phyloP scores from a whole-genome alignment of 2,329 filamentous ascomycete genomes.

The Trichoderma sp. region DNA sequence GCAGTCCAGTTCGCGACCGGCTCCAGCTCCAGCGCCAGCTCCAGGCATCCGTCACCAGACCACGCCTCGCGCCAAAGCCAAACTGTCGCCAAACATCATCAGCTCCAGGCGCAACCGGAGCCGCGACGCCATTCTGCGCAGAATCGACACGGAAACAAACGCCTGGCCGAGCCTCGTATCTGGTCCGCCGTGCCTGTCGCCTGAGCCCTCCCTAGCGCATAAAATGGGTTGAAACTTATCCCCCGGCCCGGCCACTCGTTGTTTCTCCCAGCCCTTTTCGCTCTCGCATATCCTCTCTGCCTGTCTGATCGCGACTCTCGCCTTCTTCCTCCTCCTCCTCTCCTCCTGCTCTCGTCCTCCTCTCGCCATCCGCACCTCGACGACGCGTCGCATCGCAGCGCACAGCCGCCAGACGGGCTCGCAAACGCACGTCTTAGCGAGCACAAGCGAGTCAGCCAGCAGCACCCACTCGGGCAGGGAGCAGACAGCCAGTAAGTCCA shows the following conservation, averaged over 20 bases:
- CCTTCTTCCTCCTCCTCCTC: neutral
- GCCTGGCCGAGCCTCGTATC: neutral
- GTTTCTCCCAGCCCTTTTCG: neutral
- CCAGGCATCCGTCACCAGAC: neutral
- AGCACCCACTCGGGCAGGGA: slow-evolving; percentile 19
- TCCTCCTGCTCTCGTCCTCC: neutral
- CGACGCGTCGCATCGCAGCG: slow-evolving; percentile 18
- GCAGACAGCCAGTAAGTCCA: slow-evolving; percentile 19
- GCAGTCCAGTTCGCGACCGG: neutral
- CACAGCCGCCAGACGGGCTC: slow-evolving; percentile 8
- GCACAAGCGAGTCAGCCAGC: slow-evolving; percentile 21
- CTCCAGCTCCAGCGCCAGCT: too few species aligned
- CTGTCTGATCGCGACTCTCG: neutral
- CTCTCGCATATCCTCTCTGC: neutral
- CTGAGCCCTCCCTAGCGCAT: slow-evolving; percentile 18
- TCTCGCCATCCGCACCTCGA: neutral
- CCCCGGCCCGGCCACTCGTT: slow-evolving; percentile 13
- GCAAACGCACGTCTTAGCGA: slow-evolving; percentile 18
- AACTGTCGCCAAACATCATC: slow-evolving; percentile 9
- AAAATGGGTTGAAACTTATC: slow-evolving; percentile 23
- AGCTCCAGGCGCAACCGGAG: neutral
- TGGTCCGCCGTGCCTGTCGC: neutral
- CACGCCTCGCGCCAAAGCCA: neutral
- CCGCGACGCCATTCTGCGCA: neutral
- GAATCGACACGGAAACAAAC: neutral